Percentiles rank a stretch among this genome's conserved stretches.
phyloP scores from a whole-genome alignment of 495 filamentous ascomycete genomes.

The Collariella sp. region DNA sequence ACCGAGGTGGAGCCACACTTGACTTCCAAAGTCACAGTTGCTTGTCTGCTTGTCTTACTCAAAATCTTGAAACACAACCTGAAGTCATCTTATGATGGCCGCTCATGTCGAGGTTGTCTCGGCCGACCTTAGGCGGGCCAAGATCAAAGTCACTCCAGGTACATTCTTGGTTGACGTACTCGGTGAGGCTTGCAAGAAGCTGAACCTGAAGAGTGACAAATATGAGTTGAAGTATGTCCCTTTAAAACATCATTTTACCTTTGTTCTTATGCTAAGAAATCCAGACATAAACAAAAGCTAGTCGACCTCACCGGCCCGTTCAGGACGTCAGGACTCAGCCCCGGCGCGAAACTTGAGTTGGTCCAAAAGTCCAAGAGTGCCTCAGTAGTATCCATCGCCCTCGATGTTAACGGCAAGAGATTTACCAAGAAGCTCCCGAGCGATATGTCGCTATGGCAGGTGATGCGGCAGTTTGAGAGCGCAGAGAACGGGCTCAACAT shows the following conservation, averaged over 20 bases:
- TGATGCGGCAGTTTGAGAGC: conserved; percentile 81
- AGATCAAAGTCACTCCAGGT: conserved; percentile 73
- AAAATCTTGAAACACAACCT: background rate
- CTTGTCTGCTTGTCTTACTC: background rate
- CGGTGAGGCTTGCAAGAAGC: conserved; percentile 75
- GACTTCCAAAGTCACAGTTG: too few species aligned
- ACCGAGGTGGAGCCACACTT: too few species aligned
- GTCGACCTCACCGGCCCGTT: conserved; percentile 77
- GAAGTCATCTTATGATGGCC: conserved; percentile 50
- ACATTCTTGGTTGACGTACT: conserved; percentile 76
- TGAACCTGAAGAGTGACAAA: conserved; percentile 59
- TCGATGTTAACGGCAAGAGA: conserved; percentile 69
- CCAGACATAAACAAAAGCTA: conserved; percentile 68
- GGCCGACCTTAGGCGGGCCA: conserved; percentile 58
- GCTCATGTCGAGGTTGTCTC: conserved; percentile 86
- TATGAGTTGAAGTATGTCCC: conserved; percentile 68
- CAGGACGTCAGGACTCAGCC: conserved; percentile 74
- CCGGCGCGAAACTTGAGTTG: conserved; percentile 88
- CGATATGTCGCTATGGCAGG: conserved; percentile 75
- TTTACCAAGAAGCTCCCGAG: conserved; percentile 75
- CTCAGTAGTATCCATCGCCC: conserved; percentile 71
- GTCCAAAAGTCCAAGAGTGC: conserved; percentile 75
- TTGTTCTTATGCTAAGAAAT: background rate
- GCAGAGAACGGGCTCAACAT: conserved; percentile 58
- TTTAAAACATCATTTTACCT: background rate